These are phyloP conservation scores for Chaetomium tenue DNA, from an alignment of 495 filamentous ascomycete species.

Conservation along the genomic window DNA sequence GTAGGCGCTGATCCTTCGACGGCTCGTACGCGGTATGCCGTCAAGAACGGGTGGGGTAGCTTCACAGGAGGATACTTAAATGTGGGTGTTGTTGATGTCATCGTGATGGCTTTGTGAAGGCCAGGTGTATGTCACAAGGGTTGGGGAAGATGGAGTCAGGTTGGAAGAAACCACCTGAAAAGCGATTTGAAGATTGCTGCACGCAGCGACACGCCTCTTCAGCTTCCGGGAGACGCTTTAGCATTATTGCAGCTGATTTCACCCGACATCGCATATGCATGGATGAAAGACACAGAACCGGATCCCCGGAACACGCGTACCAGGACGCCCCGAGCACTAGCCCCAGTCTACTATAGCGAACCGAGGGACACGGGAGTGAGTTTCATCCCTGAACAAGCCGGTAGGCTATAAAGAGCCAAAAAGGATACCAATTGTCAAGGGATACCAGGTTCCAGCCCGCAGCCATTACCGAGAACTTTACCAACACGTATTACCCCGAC, in stretches of 20 bases:
- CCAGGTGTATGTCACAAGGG: too few species aligned
- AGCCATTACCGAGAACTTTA: not conserved
- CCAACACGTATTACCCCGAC: not conserved
- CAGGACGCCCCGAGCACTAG: not conserved
- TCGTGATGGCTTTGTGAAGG: not conserved
- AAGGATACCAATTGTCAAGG: not conserved
- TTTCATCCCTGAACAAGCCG: not conserved
- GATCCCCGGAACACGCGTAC: not conserved
- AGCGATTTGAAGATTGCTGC: too few species aligned
- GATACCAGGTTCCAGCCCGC: not conserved
- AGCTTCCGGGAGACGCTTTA: too few species aligned
- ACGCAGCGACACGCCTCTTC: too few species aligned
- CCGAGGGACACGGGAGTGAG: not conserved
- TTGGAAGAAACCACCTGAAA: too few species aligned
- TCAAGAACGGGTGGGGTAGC: constrained; percentile 44
- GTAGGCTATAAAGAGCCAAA: not conserved
- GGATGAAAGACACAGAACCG: not conserved
- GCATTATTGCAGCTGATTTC: too few species aligned
- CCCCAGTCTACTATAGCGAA: not conserved
- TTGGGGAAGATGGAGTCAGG: too few species aligned
- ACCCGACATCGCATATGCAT: constrained; percentile 14
- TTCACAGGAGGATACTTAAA: constrained; percentile 28
- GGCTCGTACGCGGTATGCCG: constrained; percentile 36
- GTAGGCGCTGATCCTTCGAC: constrained; percentile 15
- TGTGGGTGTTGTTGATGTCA: constrained; percentile 2